Conservation (phyloP, 306 rosid species). For the Sesbania bispinosa region DNA sequence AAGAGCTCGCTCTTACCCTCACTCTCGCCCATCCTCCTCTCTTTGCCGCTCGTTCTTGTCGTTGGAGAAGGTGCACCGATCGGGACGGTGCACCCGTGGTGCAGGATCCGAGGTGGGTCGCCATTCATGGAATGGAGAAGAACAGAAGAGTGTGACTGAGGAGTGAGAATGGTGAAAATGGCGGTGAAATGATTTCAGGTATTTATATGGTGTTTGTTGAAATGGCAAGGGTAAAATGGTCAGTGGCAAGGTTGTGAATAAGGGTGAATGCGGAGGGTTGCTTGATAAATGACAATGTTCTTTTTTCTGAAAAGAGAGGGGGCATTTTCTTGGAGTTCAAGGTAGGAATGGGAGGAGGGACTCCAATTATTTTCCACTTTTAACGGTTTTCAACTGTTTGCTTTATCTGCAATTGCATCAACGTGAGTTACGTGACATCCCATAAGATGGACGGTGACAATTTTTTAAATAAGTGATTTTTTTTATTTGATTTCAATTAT, state of each 20-base stretch:
- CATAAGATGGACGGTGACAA: too few species aligned
- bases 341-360: not conserved
- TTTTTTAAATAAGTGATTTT: too few species aligned
- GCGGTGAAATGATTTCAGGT: conserved; percentile 1
- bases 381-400: too few species aligned
- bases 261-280: not conserved
- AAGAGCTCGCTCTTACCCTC: conserved; percentile 13
- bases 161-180: not conserved
- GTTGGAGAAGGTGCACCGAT: conserved; percentile 11
- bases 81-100: conserved; percentile 25
- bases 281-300: not conserved
- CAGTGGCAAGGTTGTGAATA: not conserved
- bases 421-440: too few species aligned
- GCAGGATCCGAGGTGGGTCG: conserved; percentile 37
- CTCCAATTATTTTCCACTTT: too few species aligned
- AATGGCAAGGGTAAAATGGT: not conserved
- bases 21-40: conserved; percentile 28
- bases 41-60: not conserved
- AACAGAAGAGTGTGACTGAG: not conserved
- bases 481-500: too few species aligned
- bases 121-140: conserved; percentile 25
- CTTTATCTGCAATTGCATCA: too few species aligned
- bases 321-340: conserved; percentile 9
- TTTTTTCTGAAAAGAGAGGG: not conserved
- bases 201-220: too few species aligned